These are phyloP conservation scores for Cutaneotrichosporon cutaneum DNA, from an alignment of 1,284 basidiomycete genomes.

Conservation along the genomic window DNA sequence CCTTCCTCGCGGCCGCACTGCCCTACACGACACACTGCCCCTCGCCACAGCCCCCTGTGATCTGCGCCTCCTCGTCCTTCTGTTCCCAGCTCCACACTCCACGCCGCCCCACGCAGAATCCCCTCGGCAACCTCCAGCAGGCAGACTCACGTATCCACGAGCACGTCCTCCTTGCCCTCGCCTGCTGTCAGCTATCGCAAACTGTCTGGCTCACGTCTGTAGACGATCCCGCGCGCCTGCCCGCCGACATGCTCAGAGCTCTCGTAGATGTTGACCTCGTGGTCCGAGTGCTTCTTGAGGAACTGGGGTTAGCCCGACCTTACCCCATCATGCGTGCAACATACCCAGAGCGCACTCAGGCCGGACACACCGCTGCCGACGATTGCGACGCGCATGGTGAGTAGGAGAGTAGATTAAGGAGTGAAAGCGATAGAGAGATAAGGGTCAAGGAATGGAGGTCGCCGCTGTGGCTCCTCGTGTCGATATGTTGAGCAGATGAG, in stretches of 20 bases:
- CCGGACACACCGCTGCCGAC: conserved; percentile 77
- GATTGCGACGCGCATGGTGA: conserved; percentile 61
- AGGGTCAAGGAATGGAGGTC: too few species aligned
- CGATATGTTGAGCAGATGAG: too few species aligned
- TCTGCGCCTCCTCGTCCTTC: too few species aligned
- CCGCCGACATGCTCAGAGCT: conserved; percentile 68
- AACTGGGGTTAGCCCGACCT: conserved; percentile 48
- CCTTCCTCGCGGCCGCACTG: too few species aligned
- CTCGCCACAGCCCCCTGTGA: too few species aligned
- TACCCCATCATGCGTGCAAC: neutral
- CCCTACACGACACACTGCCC: too few species aligned
- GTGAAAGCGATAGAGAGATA: neutral
- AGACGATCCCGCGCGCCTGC: conserved; percentile 73
- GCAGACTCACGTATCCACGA: conserved; percentile 57
- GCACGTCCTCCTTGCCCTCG: conserved; percentile 56
- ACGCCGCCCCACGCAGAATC: neutral
- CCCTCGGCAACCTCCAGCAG: too few species aligned
- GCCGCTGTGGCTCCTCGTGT: too few species aligned
- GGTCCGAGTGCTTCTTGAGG: conserved; percentile 73
- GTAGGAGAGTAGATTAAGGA: neutral
- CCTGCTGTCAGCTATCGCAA: conserved; percentile 23
- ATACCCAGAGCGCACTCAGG: conserved; percentile 71
- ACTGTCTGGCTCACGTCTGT: conserved; percentile 47
- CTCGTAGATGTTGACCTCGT: conserved; percentile 78
- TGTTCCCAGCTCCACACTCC: neutral